phyloP scores from a whole-genome alignment of 352 stramenopile species.

The Globisporangium solare region DNA sequence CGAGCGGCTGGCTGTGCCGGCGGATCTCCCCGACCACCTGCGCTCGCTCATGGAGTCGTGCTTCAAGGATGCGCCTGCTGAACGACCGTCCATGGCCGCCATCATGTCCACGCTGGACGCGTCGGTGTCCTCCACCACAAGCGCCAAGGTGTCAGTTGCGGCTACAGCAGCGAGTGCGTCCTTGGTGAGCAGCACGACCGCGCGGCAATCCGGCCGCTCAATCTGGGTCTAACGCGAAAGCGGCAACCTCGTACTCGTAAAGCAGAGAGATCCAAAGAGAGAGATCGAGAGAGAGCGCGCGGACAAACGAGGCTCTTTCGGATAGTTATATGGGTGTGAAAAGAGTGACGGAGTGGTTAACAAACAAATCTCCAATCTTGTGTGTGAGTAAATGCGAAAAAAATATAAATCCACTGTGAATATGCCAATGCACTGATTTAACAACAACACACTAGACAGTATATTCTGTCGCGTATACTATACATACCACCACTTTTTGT shows the following conservation, averaged over 20 bases:
- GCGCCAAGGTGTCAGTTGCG: not conserved
- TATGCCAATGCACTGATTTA: no score
- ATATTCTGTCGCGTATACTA: no score
- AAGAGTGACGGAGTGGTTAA: no score
- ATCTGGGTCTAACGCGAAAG: constrained; percentile 28
- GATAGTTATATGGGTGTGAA: no score
- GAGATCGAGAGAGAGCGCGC: no score
- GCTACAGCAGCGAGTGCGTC: constrained; percentile 13
- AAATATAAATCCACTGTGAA: no score
- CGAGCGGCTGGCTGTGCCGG: constrained; percentile 47
- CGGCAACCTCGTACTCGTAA: constrained; percentile 3
- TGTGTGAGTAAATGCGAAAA: no score
- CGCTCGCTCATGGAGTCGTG: constrained; percentile 61
- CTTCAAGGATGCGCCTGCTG: constrained; percentile 55
- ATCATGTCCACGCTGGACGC: constrained; percentile 46
- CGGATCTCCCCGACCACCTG: constrained; percentile 39
- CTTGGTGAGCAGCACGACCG: constrained; percentile 6
- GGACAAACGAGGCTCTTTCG: no score
- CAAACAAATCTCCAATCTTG: no score
- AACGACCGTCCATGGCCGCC: constrained; percentile 67
- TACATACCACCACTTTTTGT: no score
- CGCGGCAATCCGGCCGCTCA: constrained; percentile 5
- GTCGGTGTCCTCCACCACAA: constrained; percentile 10
- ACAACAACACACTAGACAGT: no score
- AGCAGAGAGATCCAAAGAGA: no score